Conservation (phyloP, 208 protist genomes). For the Acanthamoeba lenticulata region DNA sequence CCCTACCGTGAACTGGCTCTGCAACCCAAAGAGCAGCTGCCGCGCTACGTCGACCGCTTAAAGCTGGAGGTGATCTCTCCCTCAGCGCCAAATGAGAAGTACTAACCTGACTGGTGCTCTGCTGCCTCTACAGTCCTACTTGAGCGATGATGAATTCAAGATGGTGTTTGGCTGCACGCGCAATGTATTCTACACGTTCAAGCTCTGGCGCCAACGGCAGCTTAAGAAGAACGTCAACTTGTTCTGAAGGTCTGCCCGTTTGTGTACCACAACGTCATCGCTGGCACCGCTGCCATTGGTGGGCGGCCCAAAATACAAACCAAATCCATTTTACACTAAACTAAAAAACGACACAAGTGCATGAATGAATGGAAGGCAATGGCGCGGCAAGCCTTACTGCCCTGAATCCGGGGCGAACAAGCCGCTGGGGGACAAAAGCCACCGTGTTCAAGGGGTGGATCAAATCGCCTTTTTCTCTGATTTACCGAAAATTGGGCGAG, state of each 20-base stretch:
- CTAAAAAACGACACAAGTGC: no score
- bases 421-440: background rate
- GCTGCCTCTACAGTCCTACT: background rate
- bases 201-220: background rate
- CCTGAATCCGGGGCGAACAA: no score
- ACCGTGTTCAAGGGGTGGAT: background rate
- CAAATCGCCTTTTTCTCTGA: constrained; percentile 4
- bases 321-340: no score
- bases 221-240: background rate
- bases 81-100: no score
- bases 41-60: background rate
- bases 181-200: background rate
- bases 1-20: background rate
- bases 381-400: background rate
- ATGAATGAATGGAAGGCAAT: background rate
- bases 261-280: no score
- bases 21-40: background rate
- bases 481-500: constrained; percentile 2
- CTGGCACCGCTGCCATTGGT: no score
- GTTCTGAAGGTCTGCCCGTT: no score
- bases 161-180: background rate
- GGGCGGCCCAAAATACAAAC: no score
- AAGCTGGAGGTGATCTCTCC: background rate
- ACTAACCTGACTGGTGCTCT: background rate
- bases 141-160: background rate